Evolutionary conservation across 1,284 basidiomycete species (phyloP).

Genomic region (Marasmius fiardii): DNA sequence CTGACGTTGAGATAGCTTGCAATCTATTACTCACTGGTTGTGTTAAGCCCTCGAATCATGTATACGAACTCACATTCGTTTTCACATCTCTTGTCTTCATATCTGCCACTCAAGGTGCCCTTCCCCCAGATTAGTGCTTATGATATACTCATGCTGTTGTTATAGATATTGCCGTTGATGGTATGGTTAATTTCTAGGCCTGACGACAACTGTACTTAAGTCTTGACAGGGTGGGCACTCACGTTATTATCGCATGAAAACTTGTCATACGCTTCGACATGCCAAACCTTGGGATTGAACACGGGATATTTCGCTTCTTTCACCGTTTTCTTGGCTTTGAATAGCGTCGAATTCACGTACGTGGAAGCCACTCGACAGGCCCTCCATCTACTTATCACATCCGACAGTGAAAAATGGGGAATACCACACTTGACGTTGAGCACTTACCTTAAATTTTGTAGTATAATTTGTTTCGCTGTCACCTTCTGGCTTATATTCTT

Average conservation of each 20-base stretch:
- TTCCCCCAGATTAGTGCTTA: constrained; percentile 16
- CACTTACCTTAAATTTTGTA: constrained; percentile 88
- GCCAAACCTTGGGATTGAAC: constrained; percentile 96
- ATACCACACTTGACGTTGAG: constrained; percentile 81
- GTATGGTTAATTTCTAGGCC: constrained; percentile 30
- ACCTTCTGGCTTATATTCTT: constrained; percentile 88
- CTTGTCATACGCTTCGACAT: constrained; percentile 95
- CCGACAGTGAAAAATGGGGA: constrained; percentile 72
- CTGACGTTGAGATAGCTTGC: constrained; percentile 7
- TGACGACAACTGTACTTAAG: constrained; percentile 15
- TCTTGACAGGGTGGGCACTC: constrained; percentile 83
- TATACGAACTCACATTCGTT: constrained; percentile 78
- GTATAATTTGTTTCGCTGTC: constrained; percentile 74
- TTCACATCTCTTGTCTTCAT: constrained; percentile 93
- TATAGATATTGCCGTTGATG: constrained; percentile 95
- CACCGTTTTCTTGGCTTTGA: constrained; percentile 97
- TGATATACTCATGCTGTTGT: constrained; percentile 12
- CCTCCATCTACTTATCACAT: constrained; percentile 10
- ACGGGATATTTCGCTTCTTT: constrained; percentile 96
- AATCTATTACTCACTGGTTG: constrained; percentile 13
- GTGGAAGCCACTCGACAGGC: constrained; percentile 25
- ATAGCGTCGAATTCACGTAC: constrained; percentile 89
- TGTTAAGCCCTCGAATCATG: constrained; percentile 74
- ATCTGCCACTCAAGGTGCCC: constrained; percentile 91
- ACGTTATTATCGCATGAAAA: constrained; percentile 95